Evolutionary conservation across 2,329 filamentous ascomycete genomes (phyloP), one percentile per base, ranked within the genome.

Genomic region (Fusarium sp.): DNA sequence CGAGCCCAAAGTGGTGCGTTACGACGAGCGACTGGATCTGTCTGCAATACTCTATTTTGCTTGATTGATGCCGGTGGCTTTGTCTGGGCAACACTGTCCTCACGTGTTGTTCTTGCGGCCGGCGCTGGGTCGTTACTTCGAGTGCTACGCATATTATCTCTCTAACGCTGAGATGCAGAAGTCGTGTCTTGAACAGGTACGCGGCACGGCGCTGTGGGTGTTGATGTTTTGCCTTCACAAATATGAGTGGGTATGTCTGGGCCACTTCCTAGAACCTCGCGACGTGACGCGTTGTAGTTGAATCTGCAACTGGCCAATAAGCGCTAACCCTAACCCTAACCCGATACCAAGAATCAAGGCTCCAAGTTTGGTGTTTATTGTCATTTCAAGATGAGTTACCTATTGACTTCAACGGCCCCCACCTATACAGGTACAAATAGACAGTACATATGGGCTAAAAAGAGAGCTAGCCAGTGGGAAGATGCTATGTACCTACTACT

Each of bases 301-400:
- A 24, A 40, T 45, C 49, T 64, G 49, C 57, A 42, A 65, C 47
- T 49, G 37, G 25, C 49, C 57, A 60, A 53, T 63, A 24, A 41
- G 24, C 54, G 41, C 47, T 49, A 34, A 59, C 59, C 47, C 48
- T 65, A 48, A 62, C 57, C 73, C 64, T 74, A 75, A 75, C 70
- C 73, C 74, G 64, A 45, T 45, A 22, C 24, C 42, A 24, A 22
- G 41, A 44, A 24, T 16, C 41, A 44, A 27, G 51, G n/a, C 37
- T 41, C 20, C 9, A 20, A 37, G 18, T 20, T 59, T 47, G 54
- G 62, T 37, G 63, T 65, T 66, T 45, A 49, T 58, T 52, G 40
- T n/a, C 34, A n/a, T 37, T 37, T 37, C 34, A 18, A n/a, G 34
- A 6, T 37, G 34, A 37, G 34, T 37, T 37, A 24, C 24, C 24